Percentiles rank a stretch among this genome's conserved stretches.
Evolutionary conservation across 139 green algal species (phyloP).

Genomic region (Haematococcus sp.): DNA sequence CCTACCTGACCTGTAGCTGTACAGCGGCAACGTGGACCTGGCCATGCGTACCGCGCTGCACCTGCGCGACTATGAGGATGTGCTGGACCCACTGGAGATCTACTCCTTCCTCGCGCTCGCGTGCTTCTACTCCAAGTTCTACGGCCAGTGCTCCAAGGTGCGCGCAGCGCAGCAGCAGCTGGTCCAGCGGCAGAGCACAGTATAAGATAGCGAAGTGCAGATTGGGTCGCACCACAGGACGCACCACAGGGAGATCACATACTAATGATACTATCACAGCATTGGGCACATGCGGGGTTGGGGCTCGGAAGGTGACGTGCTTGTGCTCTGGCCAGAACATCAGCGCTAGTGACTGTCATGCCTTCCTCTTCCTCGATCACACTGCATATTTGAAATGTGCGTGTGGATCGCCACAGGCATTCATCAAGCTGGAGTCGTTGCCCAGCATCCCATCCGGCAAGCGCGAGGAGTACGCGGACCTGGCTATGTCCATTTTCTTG

Average conservation of each 20-base stretch:
- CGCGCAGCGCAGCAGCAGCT: neutral
- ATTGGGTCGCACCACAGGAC: no score
- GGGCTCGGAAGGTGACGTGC: no score
- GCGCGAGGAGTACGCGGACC: conserved; percentile 51
- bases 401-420: conserved; percentile 44
- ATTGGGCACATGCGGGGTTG: no score
- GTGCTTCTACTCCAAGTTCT: conserved; percentile 74
- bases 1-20: conserved; percentile 34
- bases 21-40: conserved; percentile 45
- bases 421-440: conserved; percentile 74
- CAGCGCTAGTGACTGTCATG: no score
- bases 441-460: conserved; percentile 38
- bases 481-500: conserved; percentile 78
- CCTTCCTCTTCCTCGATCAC: no score
- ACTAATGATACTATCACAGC: no score
- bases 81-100: conserved; percentile 58
- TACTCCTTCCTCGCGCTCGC: conserved; percentile 72
- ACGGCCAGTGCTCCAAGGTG: conserved; percentile 62
- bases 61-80: conserved; percentile 69
- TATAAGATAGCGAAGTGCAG: no score
- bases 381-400: no score
- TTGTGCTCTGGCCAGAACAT: no score
- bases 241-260: neutral
- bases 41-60: conserved; percentile 70
- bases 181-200: neutral